Base-by-base conservation (phyloP, 1,284 basidiomycete species). In the Ceratorhiza oryzae-sativae region DNA sequence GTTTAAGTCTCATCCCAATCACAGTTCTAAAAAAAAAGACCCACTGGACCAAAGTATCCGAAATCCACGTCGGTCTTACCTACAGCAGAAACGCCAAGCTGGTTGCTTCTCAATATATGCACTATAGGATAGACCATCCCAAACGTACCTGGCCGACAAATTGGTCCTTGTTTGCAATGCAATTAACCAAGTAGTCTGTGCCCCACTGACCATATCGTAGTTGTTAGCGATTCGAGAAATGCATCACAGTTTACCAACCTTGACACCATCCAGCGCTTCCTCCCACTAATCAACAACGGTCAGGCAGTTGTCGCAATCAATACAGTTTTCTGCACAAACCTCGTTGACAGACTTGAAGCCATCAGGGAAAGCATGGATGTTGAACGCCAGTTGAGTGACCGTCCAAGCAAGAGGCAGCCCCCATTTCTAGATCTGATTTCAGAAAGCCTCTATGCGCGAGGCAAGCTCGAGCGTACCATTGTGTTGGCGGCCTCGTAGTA, bases 401-500 rank as follows among this genome's bases (percentile, higher is more conserved):
- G 73, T 71, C 71, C 59, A 72, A 4, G 73, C 73, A 18, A 74
- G 59, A 27, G 73, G 73, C 27, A 74, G 27, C 20, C 73, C 73
- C 73, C 73, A 74, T 74, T 74, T 74, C 73, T 72, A 48, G n/a
- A 60, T 46, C 4, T 4, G 39, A 30, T 18, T 25, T 71, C 32
- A 41, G 20, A 20, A 25, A 9, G 8, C 6, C 6, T 12, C 2
- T 25, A 8, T n/a, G 32, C n/a, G 10, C n/a, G 42, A n/a, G 3
- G 2, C 12, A 41, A 23, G 12, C 18, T n/a, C 4, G 59, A 34
- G 62, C 68, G 1, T 41, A 72, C 73, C 73, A 74, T 74, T 0
- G 73, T 74, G 56, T 74, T 74, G 18, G 73, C 73, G 12, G 73
- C 73, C 23, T 74, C 73, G 20, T 74, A 74, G 46, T 74, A 74